Conservation (phyloP, 2,329 filamentous ascomycete species). For the Tricladium varicosporioides region DNA sequence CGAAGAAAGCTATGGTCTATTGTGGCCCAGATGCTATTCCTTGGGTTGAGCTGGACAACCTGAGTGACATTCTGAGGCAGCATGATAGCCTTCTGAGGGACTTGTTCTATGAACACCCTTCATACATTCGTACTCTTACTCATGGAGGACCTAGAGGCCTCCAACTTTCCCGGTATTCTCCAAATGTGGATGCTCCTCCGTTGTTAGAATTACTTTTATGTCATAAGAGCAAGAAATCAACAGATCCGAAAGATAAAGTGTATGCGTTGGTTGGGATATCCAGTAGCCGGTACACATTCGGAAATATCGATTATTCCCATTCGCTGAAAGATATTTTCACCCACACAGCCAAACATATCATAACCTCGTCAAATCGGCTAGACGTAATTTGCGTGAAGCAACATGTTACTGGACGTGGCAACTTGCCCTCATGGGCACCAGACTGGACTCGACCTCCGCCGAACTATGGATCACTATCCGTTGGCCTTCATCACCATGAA, state of each 20-base stretch:
- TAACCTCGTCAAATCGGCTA: slow-evolving; percentile 19
- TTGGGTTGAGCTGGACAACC: slow-evolving; percentile 36
- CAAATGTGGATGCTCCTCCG: slow-evolving; percentile 14
- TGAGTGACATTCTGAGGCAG: slow-evolving; percentile 21
- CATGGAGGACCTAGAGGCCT: slow-evolving; percentile 25
- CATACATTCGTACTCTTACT: slow-evolving; percentile 20
- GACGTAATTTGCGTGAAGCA: slow-evolving; percentile 30
- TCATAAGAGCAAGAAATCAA: slow-evolving; percentile 30
- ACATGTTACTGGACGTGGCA: slow-evolving; percentile 9
- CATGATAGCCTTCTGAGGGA: slow-evolving; percentile 15
- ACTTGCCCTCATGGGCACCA: slow-evolving; percentile 27
- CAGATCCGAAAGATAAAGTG: slow-evolving; percentile 31
- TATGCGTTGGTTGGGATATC: slow-evolving; percentile 31
- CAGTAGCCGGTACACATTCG: slow-evolving; percentile 17
- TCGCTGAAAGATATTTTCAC: slow-evolving; percentile 23
- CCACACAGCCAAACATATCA: slow-evolving; percentile 28
- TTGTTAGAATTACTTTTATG: slow-evolving; percentile 27
- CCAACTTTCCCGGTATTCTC: slow-evolving; percentile 24
- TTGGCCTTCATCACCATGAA: slow-evolving; percentile 26
- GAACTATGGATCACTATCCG: slow-evolving; percentile 9
- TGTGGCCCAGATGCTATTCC: slow-evolving; percentile 37
- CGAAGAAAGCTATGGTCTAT: slow-evolving; percentile 34
- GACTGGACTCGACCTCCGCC: slow-evolving; percentile 26
- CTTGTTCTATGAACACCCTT: slow-evolving; percentile 20
- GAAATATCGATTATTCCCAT: slow-evolving; percentile 24